Base-by-base conservation (phyloP, 108 stramenopile genomes). In the Chaetoceros tenuissimus region DNA sequence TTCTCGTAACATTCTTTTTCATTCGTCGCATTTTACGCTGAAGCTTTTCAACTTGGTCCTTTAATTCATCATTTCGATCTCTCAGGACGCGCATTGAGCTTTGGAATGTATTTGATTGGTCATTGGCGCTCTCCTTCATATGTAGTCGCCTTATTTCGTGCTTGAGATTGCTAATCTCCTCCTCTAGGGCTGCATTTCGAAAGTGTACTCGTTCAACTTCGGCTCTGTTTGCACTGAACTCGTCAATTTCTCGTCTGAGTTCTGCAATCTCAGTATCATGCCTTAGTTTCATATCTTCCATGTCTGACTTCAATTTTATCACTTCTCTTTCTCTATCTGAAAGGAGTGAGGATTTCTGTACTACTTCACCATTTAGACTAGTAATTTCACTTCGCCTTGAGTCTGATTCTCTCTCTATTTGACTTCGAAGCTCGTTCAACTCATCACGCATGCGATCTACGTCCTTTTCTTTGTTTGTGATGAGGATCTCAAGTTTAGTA, bases 21-120 rank as follows among this genome's bases (percentile, higher is more conserved):
- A 69, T 55, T 28, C 67, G 72, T 44, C 53, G 48, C 3, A 73
- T 46, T 30, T 65, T 68, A 25, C 63, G 62, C 28, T 63, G 68
- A 28, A 78, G 64, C 40, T 63, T 65, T 25, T 78, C 77, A 3
- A 78, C 77, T 51, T 78, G 72, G 19, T 57, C 28, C 51, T 69
- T 72, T 47, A 78, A 25, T 8, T 61, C 51, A 5, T 59, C 66
- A 53, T 78, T 78, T 23, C 72, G 68, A 40, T 72, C 72, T 3
- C 68, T 48, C 10, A 78, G 53, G 1, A 69, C 64, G 26, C 72
- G 71, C 34, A 72, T 53, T 3, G 64, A 66, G 25, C 66, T 73
- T 19, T 67, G 61, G 3, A 55, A 49, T 3, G 34, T 22, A 24
- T 66, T 46, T 43, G 72, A 46, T 29, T 44, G 21, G 13, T 59